Conservation (phyloP, 257 asterid species). For the Solanum microdontum region DNA sequence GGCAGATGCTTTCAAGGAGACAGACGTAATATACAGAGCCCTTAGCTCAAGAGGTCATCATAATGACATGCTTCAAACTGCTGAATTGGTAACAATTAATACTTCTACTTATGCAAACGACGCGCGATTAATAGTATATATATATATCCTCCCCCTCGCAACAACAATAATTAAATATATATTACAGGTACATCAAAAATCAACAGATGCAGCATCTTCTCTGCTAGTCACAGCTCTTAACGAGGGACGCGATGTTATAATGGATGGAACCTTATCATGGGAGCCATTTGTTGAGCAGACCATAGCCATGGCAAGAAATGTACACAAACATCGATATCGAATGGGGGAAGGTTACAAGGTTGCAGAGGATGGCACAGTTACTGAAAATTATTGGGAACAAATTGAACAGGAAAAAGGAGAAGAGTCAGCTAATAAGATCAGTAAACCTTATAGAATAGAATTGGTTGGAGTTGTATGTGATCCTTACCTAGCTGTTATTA, state of each 20-base stretch:
- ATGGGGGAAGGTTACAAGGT: constrained; percentile 91
- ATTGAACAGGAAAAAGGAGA: constrained; percentile 28
- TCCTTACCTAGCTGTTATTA: constrained; percentile 73
- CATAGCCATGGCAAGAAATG: constrained; percentile 73
- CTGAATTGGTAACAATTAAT: constrained; percentile 38
- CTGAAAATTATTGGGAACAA: constrained; percentile 71
- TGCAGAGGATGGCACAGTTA: constrained; percentile 56
- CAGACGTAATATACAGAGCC: constrained; percentile 78
- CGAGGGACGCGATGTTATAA: constrained; percentile 93
- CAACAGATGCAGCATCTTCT: constrained; percentile 94
- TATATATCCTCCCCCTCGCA: not conserved
- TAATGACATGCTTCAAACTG: constrained; percentile 92
- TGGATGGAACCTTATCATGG: constrained; percentile 98
- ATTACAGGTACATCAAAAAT: constrained; percentile 77
- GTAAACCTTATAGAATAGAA: constrained; percentile 75
- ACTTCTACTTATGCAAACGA: not conserved
- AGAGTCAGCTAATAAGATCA: constrained; percentile 2
- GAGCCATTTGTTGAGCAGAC: constrained; percentile 92
- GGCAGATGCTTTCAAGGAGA: constrained; percentile 96
- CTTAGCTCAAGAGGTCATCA: constrained; percentile 79
- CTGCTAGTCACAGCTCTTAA: constrained; percentile 81
- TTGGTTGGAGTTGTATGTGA: constrained; percentile 92
- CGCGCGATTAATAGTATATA: not conserved
- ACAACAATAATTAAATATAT: not conserved
- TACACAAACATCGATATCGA: constrained; percentile 56